Evolutionary conservation across 2,329 filamentous ascomycete species (phyloP).

Genomic region (Pyrenophora teres): DNA sequence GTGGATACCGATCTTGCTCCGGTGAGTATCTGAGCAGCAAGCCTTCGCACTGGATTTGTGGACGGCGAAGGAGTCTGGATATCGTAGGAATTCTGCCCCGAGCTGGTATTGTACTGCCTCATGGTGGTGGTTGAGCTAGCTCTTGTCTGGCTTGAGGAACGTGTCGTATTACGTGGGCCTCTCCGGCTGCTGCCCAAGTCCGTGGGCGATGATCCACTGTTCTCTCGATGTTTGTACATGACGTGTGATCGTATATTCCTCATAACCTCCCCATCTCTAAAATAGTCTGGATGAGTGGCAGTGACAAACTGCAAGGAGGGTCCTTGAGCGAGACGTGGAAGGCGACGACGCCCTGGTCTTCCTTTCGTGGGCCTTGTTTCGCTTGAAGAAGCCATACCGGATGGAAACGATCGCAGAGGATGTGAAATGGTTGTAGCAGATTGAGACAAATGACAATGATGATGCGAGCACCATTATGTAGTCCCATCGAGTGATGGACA

Average conservation of each 20-base stretch:
- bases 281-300: conserved; percentile 42
- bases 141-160: conserved; percentile 30
- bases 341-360: conserved; percentile 35
- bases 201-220: conserved; percentile 21
- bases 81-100: conserved; percentile 24
- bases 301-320: conserved; percentile 42
- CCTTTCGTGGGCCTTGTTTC: conserved; percentile 31
- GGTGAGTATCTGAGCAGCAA: conserved; percentile 34
- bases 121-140: conserved; percentile 18
- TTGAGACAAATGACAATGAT: neutral
- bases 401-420: neutral
- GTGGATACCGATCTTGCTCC: conserved; percentile 26
- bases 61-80: conserved; percentile 26
- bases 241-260: conserved; percentile 44
- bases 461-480: conserved; percentile 7
- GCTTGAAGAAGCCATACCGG: conserved; percentile 27
- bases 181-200: conserved; percentile 22
- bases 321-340: conserved; percentile 40
- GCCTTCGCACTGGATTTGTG: conserved; percentile 24
- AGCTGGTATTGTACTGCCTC: conserved; percentile 19
- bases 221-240: conserved; percentile 44
- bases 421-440: neutral
- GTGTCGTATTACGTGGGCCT: conserved; percentile 12
- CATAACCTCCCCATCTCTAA: conserved; percentile 39
- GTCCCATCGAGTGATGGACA: neutral